Base-by-base conservation (phyloP, 768 basidiomycete genomes). In the Dentipellis sp. region DNA sequence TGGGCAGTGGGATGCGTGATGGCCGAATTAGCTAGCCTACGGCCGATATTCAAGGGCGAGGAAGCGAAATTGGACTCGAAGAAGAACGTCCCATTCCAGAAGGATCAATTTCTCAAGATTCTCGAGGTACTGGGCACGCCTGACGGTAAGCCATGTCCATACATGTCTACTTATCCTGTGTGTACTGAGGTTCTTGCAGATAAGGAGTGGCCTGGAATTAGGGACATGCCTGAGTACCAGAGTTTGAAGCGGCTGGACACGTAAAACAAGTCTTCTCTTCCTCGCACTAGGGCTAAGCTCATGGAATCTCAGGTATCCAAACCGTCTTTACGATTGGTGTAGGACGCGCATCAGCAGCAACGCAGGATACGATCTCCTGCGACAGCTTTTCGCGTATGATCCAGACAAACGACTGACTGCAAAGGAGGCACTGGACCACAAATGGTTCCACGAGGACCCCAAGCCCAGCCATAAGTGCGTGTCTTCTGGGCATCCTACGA, bases 1-100 rank as follows among this genome's bases (percentile, higher is more conserved):
- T 99, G 97, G 97, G 94, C 97, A 22, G 85, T 98, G 5, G 97
- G 94, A 0, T 99, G 97, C 67, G 97, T 99, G 46, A 87, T 95
- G 72, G 97, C 94, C 1, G 97, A 99, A 71, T 73, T 99, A 17
- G 84, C 97, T 1, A 93, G 91, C 59, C 71, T 98, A 48, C 75
- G 95, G 21, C 97, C 97, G 1, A 98, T 99, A 61, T 98, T 98
- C 77, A 99, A 99, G 68, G 97, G 95, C 10, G 97, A 99, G 69
- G 97, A 98, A 71, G 97, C 97, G 1, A 98, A 99, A 69, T 70
- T 97, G 45, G 97, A 98, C 67, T 83, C 86, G 29, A 95, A 97
- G 76, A 98, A 98, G 77, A 93, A 91, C 57, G 86, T 98, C 0
- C 97, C 97, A 0, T 99, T 98, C 68, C 97, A 99, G 68, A 78